phyloP scores from a whole-genome alignment of 2,329 filamentous ascomycete species.

The Penicillium sp. region DNA sequence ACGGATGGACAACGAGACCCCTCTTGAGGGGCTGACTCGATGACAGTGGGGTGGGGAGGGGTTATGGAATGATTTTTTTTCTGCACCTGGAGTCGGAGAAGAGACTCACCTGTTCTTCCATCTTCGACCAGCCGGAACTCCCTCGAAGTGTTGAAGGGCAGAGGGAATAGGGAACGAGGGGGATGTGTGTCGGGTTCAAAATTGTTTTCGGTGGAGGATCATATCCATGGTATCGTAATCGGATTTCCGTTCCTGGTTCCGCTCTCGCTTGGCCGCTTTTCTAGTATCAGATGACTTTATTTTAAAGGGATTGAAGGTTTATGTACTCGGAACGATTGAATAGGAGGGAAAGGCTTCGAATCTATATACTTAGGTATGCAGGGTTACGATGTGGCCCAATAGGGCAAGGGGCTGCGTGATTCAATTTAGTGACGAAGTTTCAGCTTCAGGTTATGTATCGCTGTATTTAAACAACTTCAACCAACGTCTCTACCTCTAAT shows the following conservation, averaged over 20 bases:
- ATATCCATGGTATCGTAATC: conserved; percentile 25
- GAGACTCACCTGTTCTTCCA: conserved; percentile 44
- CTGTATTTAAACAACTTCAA: background rate
- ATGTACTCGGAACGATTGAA: background rate
- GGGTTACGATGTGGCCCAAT: conserved; percentile 13
- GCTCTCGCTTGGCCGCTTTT: conserved; percentile 15
- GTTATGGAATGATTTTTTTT: conserved; percentile 6
- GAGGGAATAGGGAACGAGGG: conserved; percentile 24
- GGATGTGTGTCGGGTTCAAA: conserved; percentile 24
- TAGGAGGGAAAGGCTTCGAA: background rate
- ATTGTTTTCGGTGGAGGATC: conserved; percentile 26
- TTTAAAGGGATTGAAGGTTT: background rate
- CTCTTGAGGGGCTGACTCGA: conserved; percentile 14
- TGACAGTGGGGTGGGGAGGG: conserved; percentile 14
- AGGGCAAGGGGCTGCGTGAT: conserved; percentile 24
- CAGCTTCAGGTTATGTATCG: background rate
- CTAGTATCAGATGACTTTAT: background rate
- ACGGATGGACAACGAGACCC: conserved; percentile 5
- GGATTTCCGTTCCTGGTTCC: conserved; percentile 23
- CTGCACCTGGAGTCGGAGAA: background rate
- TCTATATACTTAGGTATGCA: background rate
- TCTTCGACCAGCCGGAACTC: conserved; percentile 39
- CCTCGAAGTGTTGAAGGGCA: conserved; percentile 26
- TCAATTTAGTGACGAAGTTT: background rate
- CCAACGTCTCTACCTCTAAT: background rate